phyloP scores from a whole-genome alignment of 2,329 filamentous ascomycete species.

The Pleurostoma richardsiae region DNA sequence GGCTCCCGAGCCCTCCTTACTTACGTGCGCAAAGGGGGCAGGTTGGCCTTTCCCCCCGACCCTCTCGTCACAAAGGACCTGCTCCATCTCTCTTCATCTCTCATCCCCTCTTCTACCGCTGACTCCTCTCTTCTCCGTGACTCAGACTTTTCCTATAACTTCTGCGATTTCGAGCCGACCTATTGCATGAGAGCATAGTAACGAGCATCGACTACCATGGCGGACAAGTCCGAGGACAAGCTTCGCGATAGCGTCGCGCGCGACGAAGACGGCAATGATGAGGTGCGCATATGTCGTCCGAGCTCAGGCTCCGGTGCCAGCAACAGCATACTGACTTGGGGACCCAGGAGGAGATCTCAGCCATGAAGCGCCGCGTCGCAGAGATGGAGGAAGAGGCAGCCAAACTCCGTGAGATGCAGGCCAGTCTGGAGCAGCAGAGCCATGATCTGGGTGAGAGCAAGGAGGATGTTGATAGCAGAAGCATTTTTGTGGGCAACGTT shows the following conservation, averaged over 20 bases:
- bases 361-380: conserved; percentile 80
- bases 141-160: no score
- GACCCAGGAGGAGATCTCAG: conserved; percentile 69
- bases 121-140: no score
- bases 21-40: no score
- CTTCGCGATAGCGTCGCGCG: conserved; percentile 20
- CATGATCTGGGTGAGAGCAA: conserved; percentile 85
- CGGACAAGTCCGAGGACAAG: conserved; percentile 23
- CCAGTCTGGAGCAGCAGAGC: conserved; percentile 76
- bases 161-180: no score
- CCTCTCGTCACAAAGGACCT: no score
- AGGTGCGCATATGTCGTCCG: conserved; percentile 29
- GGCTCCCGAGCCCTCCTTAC: no score
- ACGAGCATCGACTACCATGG: conserved; percentile 14
- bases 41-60: no score
- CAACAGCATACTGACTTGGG: conserved; percentile 1
- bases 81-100: no score
- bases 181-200: background rate
- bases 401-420: conserved; percentile 83
- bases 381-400: conserved; percentile 90
- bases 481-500: conserved; percentile 97
- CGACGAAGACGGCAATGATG: conserved; percentile 39
- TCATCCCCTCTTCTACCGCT: no score
- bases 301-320: background rate
- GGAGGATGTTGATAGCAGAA: conserved; percentile 90